phyloP scores from a whole-genome alignment of 257 asterid genomes.

The Rubia yunnanensis region DNA sequence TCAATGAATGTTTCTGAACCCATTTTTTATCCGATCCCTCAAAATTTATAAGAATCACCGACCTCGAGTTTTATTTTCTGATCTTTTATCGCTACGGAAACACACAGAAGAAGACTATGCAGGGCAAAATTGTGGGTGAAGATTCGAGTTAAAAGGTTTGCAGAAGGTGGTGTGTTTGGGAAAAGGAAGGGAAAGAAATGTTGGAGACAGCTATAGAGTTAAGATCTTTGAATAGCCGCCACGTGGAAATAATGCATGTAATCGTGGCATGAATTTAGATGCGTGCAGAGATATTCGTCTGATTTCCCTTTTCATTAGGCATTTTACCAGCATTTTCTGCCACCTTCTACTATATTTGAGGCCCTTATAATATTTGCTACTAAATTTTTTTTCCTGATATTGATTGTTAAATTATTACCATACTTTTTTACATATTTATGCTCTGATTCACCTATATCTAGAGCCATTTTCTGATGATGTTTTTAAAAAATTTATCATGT shows the following conservation, averaged over 20 bases:
- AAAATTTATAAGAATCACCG: neutral
- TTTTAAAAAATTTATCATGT: no score
- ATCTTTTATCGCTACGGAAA: no score
- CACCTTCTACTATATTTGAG: neutral
- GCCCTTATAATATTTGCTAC: neutral
- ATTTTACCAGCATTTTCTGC: neutral
- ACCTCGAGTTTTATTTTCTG: neutral
- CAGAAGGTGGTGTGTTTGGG: neutral
- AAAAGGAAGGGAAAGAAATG: neutral
- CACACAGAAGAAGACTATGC: no score
- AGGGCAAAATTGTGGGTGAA: neutral
- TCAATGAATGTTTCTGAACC: conserved; percentile 81
- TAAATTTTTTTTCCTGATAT: neutral
- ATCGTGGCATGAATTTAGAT: neutral
- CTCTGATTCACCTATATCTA: no score
- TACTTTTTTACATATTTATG: no score
- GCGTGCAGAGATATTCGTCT: neutral
- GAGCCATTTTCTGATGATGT: no score
- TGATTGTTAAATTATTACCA: no score
- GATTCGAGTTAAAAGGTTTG: neutral
- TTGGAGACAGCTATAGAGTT: neutral
- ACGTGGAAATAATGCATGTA: conserved; percentile 1
- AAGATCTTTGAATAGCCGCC: neutral
- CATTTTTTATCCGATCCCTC: conserved; percentile 24
- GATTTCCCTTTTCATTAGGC: neutral